Evolutionary conservation across 371 early-diverging fungal genomes (phyloP).

Genomic region (Chytridium lagenaria): DNA sequence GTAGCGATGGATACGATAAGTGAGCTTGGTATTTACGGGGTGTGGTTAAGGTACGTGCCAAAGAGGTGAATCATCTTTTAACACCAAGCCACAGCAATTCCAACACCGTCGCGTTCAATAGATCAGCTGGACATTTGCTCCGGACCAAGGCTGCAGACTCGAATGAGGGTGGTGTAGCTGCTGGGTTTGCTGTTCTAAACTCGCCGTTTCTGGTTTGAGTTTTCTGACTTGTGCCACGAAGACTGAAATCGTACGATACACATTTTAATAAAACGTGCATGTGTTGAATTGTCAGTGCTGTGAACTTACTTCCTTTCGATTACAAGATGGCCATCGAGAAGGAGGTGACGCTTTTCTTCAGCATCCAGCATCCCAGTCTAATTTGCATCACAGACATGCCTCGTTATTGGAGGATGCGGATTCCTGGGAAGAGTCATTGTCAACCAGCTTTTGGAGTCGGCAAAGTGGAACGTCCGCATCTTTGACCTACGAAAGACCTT

Average conservation of each 20-base stretch:
- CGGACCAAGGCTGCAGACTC: constrained; percentile 86
- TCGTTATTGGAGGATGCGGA: constrained; percentile 90
- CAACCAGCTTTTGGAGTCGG: constrained; percentile 73
- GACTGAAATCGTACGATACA: no score
- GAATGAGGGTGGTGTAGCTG: constrained; percentile 96
- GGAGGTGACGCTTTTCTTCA: no score
- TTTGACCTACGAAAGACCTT: constrained; percentile 77
- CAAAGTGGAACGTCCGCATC: constrained; percentile 57
- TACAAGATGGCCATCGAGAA: no score
- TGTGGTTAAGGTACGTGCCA: constrained; percentile 73
- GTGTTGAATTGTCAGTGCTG: not conserved
- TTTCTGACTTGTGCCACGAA: no score
- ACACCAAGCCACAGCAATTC: constrained; percentile 55
- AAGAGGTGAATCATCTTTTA: not conserved
- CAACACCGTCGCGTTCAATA: constrained; percentile 72
- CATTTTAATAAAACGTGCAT: no score
- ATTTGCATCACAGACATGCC: no score
- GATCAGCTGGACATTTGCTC: constrained; percentile 86
- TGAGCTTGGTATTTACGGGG: constrained; percentile 93
- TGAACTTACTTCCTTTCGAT: no score
- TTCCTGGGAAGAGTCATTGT: constrained; percentile 86
- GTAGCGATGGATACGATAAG: constrained; percentile 81
- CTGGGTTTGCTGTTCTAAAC: constrained; percentile 97
- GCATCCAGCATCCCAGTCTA: no score
- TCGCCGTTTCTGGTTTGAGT: constrained; percentile 51